phyloP scores from a whole-genome alignment of 177 flowering plant species.

The Vitis hybrid region DNA sequence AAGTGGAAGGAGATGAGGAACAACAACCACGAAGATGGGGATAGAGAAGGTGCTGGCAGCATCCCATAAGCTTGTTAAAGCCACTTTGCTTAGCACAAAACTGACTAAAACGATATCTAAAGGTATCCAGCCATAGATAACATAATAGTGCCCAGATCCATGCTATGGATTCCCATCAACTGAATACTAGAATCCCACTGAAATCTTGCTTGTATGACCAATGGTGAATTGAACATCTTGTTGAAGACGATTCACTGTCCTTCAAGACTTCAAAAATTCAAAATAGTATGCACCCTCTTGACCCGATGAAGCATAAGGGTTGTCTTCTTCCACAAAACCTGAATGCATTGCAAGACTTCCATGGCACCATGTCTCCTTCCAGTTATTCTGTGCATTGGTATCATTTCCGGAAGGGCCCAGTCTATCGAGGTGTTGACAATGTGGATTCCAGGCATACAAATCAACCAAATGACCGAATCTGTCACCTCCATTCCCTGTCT shows the following conservation, averaged over 20 bases:
- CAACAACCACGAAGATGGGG: constrained; percentile 50
- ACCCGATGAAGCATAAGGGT: constrained; percentile 64
- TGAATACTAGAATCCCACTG: constrained; percentile 93
- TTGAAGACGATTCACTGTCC: constrained; percentile 92
- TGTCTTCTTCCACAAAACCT: constrained; percentile 90
- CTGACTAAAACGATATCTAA: constrained; percentile 48
- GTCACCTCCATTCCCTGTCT: constrained; percentile 75
- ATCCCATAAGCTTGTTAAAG: constrained; percentile 42
- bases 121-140: constrained; percentile 78
- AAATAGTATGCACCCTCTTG: constrained; percentile 79
- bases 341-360: constrained; percentile 61
- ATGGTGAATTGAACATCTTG: constrained; percentile 92
- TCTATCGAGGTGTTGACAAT: constrained; percentile 85
- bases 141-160: constrained; percentile 78
- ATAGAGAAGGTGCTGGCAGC: constrained; percentile 65
- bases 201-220: constrained; percentile 61
- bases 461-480: constrained; percentile 96
- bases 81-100: constrained; percentile 13
- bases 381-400: constrained; percentile 80
- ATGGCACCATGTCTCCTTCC: constrained; percentile 99
- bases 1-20: no score
- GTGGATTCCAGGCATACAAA: constrained; percentile 90
- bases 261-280: constrained; percentile 91
- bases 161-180: constrained; percentile 77
- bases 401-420: constrained; percentile 87